Conservation (phyloP, 2,329 filamentous ascomycete genomes). For the Hymenoscyphus albidus region DNA sequence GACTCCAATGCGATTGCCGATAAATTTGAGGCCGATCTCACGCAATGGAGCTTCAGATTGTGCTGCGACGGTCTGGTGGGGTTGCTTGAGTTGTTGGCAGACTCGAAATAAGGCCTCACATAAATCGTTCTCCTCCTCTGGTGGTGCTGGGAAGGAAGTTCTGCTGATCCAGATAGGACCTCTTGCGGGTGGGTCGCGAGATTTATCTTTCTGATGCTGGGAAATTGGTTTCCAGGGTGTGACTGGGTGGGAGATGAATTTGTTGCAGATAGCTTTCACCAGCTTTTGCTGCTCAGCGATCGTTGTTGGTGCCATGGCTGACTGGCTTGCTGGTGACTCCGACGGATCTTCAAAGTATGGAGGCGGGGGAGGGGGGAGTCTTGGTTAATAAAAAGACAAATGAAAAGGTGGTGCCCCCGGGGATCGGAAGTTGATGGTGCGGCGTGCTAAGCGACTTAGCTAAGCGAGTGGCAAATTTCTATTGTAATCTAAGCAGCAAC, state of each 20-base stretch:
- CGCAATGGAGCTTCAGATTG: neutral
- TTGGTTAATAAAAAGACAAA: no score
- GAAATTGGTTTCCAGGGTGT: conserved; percentile 1
- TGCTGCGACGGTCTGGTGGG: neutral
- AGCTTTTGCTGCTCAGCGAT: neutral
- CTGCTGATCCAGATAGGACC: conserved; percentile 1
- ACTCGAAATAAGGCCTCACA: neutral
- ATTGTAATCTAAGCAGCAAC: no score
- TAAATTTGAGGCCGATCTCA: neutral
- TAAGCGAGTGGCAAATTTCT: no score
- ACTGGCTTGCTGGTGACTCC: neutral
- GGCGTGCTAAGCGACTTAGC: no score
- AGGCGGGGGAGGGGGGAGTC: no score
- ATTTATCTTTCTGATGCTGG: neutral
- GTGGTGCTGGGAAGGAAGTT: neutral
- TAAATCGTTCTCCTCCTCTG: neutral
- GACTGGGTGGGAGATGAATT: neutral
- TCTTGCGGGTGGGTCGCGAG: neutral
- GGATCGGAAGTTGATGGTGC: no score
- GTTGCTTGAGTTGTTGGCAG: neutral
- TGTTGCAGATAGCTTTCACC: neutral
- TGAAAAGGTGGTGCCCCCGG: no score
- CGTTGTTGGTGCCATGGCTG: neutral
- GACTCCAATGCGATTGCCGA: neutral
- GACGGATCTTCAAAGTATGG: no score